Base-by-base conservation (phyloP, 1,284 basidiomycete species). In the Sutorius eximius region DNA sequence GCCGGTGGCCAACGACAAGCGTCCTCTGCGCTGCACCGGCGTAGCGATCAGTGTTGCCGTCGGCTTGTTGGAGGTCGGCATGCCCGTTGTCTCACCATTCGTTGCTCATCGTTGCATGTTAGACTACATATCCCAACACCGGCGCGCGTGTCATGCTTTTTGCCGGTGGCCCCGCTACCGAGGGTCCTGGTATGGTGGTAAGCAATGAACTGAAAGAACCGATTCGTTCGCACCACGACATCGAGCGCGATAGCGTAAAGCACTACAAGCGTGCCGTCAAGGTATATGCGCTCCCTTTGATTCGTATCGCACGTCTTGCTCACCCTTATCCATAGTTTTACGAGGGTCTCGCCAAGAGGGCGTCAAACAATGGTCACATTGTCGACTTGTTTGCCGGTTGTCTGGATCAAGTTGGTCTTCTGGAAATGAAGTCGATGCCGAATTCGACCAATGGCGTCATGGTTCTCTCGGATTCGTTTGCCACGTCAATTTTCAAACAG, bases 401-500 rank as follows among this genome's bases (percentile, higher is more conserved):
- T 71, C 82, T 99, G 33, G 96, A 99, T 74, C 97, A 99, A 77
- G 93, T 99, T 64, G 97, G 97, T 61, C 77, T 99, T 53, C 80
- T 98, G 55, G 96, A 99, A 78, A 99, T 99, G 96, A 97, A 95
- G 73, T 89, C 91, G 5, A 76, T 99, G 58, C 83, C 93, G 45
- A 98, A 98, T 73, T 91, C 89, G 24, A 99, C 97, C 43, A 99
- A 98, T 71, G 96, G 96, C 55, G 89, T 92, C 65, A 96, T 98
- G 70, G 92, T 98, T 51, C 82, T 98, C 34, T 94, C 96, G 45
- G 97, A 99, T 72, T 96, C 94, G 5, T 99, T 99, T 75, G 90
- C 94, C 50, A 99, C 96, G 36, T 95, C 94, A 40, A 98, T 99
- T 72, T 99, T 99, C 85, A 98, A 98, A 79, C 95, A 98, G 75